Evolutionary conservation across 306 rosid genomes (phyloP), one percentile per base, ranked within the genome.

Genomic region (Bauhinia variegata): DNA sequence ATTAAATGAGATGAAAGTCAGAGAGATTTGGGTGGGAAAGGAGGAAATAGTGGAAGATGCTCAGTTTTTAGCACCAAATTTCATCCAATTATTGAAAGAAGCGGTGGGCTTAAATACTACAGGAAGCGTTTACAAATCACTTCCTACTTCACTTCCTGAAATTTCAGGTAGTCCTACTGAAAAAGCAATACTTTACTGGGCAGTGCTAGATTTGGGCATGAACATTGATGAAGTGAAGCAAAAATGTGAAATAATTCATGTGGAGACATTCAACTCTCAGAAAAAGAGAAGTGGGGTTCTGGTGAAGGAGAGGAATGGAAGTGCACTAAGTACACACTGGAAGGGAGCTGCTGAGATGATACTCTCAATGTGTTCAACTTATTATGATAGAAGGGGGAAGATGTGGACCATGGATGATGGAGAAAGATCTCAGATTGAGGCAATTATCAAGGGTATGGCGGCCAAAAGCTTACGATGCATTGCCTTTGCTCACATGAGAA

Each of bases 321-420:
- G 4, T 18, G 11, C 17, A 28, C 23, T 60, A 6, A 36, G 42
- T 19, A 2, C 15, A 28, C 52, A 60, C 14, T 60, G 67, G 67
- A 60, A 60, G 9, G 67, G 67, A 17, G 52, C 67, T 60, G 67
- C 67, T 39, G 52, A 60, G 50, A 60, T 60, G 50, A 42, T 52
- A 7, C 17, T 60, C 0, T 52, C 36, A 2, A 17, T 42, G 47
- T 60, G 67, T 60, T 17, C 67, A 6, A 7, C 18, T 6, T 23
- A 52, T 19, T 2, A 6, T 52, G 57, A 52, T 9, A 16, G 3
- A 4, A 7, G 18, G 7, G 57, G 57, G 4, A 23, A 1, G 8
- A 8, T 19, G 12, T 8, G 3, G 57, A 8, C 33, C 13, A 5
- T 52, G 23, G 54, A 49, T 18, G 38, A 37, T 16, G 63, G 42